Evolutionary conservation across 805 yeast genomes (phyloP).

Genomic region (Candida manassasensis): DNA sequence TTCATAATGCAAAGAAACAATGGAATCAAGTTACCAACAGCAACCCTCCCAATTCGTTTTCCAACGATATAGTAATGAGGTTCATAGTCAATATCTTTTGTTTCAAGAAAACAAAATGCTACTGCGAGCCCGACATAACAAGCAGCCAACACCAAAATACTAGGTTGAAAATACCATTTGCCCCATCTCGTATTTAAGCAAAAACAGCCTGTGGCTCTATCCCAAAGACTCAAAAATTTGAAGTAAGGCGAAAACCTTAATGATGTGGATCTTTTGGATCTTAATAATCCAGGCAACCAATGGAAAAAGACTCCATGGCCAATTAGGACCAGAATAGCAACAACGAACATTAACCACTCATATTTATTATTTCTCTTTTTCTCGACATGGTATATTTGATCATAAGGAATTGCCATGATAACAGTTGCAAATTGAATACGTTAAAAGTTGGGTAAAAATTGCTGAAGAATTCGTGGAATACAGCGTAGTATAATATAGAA

Average conservation of each 20-base stretch:
- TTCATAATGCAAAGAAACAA: slow-evolving; percentile 34
- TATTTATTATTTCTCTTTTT: slow-evolving; percentile 28
- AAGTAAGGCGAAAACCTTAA: slow-evolving; percentile 19
- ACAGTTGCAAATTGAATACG: background rate
- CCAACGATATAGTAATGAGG: slow-evolving; percentile 37
- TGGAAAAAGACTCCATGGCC: slow-evolving; percentile 39
- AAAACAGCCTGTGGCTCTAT: slow-evolving; percentile 22
- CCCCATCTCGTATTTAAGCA: slow-evolving; percentile 14
- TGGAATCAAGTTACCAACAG: slow-evolving; percentile 36
- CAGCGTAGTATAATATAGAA: no score
- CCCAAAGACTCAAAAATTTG: slow-evolving; percentile 23
- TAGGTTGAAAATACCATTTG: slow-evolving; percentile 37
- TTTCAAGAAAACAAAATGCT: slow-evolving; percentile 25
- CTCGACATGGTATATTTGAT: slow-evolving; percentile 37
- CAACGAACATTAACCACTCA: slow-evolving; percentile 31
- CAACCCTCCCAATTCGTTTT: slow-evolving; percentile 39
- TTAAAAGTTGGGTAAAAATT: no score
- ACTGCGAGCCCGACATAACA: slow-evolving; percentile 26
- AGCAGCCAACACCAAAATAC: slow-evolving; percentile 25
- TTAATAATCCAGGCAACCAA: slow-evolving; percentile 35
- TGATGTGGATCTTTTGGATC: slow-evolving; percentile 18
- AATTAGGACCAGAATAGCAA: slow-evolving; percentile 21
- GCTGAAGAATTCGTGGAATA: no score
- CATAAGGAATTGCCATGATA: slow-evolving; percentile 27
- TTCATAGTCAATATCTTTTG: slow-evolving; percentile 36